Conservation (phyloP, 805 yeast species). For the Suhomyces prunicola region DNA sequence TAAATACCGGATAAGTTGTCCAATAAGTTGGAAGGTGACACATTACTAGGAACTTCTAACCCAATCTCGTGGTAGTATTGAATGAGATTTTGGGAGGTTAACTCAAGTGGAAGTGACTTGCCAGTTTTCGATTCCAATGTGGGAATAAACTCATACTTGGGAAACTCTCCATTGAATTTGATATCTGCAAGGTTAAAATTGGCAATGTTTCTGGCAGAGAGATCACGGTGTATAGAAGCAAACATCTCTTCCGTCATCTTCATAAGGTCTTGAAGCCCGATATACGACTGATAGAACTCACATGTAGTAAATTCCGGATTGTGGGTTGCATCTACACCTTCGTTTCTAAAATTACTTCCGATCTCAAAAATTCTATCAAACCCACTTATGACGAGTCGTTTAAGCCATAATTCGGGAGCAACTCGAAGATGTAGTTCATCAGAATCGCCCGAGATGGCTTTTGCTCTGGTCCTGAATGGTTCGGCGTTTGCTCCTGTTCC, state of each 20-base stretch:
- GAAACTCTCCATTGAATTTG: constrained; percentile 11
- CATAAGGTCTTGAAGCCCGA: constrained; percentile 66
- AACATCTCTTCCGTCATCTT: constrained; percentile 59
- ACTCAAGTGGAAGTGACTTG: constrained; percentile 40
- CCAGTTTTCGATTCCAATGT: constrained; percentile 58
- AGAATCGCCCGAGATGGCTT: constrained; percentile 26
- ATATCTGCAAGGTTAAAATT: constrained; percentile 20
- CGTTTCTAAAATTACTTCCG: constrained; percentile 84
- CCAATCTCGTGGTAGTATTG: constrained; percentile 38
- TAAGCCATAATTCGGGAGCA: constrained; percentile 95
- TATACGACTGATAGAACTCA: constrained; percentile 80
- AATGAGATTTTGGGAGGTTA: constrained; percentile 40
- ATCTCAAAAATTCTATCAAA: constrained; percentile 84
- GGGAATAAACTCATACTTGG: constrained; percentile 61
- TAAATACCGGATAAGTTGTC: constrained; percentile 60
- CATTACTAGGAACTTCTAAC: constrained; percentile 32
- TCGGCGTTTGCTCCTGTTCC: constrained; percentile 90
- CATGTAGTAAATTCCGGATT: constrained; percentile 92
- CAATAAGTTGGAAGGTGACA: constrained; percentile 57
- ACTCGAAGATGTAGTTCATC: constrained; percentile 63
- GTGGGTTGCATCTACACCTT: constrained; percentile 89
- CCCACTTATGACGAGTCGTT: constrained; percentile 77
- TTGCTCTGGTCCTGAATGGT: constrained; percentile 66
- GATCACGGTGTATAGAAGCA: constrained; percentile 30
- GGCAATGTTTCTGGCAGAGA: constrained; percentile 13